These are phyloP conservation scores for Suhomyces coccinellae DNA, from an alignment of 1,139 yeast species.

Conservation along the genomic window DNA sequence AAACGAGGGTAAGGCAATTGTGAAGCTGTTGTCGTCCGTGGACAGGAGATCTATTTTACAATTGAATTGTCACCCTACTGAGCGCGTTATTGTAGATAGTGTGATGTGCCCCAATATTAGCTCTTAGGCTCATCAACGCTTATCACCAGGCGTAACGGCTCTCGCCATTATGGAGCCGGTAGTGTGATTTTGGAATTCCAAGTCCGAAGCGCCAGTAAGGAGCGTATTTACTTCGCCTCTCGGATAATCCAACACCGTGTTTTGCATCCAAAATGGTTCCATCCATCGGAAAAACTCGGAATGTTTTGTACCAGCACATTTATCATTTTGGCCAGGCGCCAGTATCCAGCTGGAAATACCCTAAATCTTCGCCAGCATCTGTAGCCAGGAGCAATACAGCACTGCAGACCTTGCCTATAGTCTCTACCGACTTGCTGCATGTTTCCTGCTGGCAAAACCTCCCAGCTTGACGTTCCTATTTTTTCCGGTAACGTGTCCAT, in stretches of 20 bases:
- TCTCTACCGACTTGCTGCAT: neutral
- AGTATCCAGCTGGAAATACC: too few relatives aligned
- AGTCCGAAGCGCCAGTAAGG: neutral
- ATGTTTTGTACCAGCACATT: neutral
- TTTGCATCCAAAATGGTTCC: neutral
- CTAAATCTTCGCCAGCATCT: neutral
- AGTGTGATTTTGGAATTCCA: neutral
- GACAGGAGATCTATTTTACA: too few relatives aligned
- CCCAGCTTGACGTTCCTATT: neutral
- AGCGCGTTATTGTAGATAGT: neutral
- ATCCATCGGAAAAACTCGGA: conserved; percentile 2
- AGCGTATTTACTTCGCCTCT: neutral
- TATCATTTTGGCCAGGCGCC: neutral
- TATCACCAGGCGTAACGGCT: neutral
- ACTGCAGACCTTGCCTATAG: too few relatives aligned
- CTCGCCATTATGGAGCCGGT: neutral
- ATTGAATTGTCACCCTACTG: neutral
- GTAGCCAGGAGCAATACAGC: too few relatives aligned
- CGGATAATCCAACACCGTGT: conserved; percentile 2
- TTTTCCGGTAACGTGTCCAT: neutral
- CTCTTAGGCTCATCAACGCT: neutral
- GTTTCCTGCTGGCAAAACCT: neutral
- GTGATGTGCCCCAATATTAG: neutral
- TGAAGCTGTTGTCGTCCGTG: too few relatives aligned
- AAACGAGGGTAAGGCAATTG: too few relatives aligned